Evolutionary conservation across 139 green algal genomes (phyloP).

Genomic region (Medakamo hakoo): DNA sequence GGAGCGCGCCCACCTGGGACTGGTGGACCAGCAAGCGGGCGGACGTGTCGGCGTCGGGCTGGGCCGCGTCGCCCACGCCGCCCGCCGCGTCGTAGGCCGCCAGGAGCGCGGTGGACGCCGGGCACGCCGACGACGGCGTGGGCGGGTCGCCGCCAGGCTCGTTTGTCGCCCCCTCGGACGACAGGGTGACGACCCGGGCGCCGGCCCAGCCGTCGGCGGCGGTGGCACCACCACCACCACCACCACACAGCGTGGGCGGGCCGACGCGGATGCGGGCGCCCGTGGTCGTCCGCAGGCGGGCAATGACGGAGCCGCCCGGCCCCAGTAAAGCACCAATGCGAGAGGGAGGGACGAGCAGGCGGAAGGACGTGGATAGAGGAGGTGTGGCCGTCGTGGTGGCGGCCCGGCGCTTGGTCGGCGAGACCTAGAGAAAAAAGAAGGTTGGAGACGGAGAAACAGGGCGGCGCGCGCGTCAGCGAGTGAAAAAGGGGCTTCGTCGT

Average conservation of each 20-base stretch:
- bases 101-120: not conserved
- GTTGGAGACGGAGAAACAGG: no score
- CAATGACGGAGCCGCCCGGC: not conserved
- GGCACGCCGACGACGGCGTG: not conserved
- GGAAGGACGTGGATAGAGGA: no score
- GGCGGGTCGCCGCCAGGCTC: no score
- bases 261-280: not conserved
- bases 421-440: no score
- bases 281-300: not conserved
- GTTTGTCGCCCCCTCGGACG: not conserved
- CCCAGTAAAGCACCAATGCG: not conserved
- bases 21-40: not conserved
- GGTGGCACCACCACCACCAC: no score
- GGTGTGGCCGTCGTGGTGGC: not conserved
- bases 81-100: not conserved
- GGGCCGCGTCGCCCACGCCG: not conserved
- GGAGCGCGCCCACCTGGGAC: not conserved
- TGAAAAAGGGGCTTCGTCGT: no score
- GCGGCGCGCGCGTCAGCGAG: no score
- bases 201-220: no score
- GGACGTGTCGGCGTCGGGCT: not conserved
- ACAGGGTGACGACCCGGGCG: not conserved
- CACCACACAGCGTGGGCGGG: no score
- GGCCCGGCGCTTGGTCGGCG: not conserved
- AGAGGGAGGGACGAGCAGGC: not conserved